Percentiles rank a stretch among this genome's conserved stretches.
These are phyloP conservation scores for Alloteropsis semialata DNA, from an alignment of 176 grass and related monocot genomes.

Conservation along the genomic window DNA sequence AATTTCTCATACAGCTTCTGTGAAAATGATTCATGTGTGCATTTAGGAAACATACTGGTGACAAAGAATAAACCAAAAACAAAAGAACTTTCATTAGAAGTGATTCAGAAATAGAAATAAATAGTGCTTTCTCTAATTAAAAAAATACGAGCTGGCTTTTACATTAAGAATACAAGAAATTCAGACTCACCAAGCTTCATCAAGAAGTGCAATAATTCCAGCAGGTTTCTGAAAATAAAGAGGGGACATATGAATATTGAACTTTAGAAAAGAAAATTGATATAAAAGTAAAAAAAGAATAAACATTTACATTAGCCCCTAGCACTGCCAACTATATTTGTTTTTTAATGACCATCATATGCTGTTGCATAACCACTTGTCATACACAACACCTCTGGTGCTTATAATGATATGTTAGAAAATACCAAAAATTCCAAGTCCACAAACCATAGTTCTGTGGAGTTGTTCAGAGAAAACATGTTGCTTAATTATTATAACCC, in stretches of 20 bases:
- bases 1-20: conserved; percentile 73
- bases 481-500: not conserved
- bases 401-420: conserved; percentile 1
- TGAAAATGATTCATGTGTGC: conserved; percentile 81
- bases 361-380: not conserved
- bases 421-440: not conserved
- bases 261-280: not conserved
- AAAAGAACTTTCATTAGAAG: conserved; percentile 28
- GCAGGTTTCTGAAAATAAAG: conserved; percentile 78
- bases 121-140: conserved; percentile 13
- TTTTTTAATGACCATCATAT: not conserved
- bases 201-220: conserved; percentile 82
- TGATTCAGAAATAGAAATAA: conserved; percentile 26
- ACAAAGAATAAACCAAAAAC: conserved; percentile 10
- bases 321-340: not conserved
- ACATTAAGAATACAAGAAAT: conserved; percentile 25
- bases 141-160: not conserved
- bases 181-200: conserved; percentile 85
- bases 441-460: conserved; percentile 7
- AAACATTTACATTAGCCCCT: not conserved
- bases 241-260: conserved; percentile 1
- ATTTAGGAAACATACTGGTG: conserved; percentile 84
- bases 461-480: not conserved
- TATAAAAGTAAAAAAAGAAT: not conserved
- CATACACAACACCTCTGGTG: conserved; percentile 1